A percentile compares a stretch with the other conserved stretches of the same genome.
These are phyloP conservation scores for Aspergillus phoenicis DNA, from an alignment of 2,329 filamentous ascomycete genomes.

Conservation along the genomic window DNA sequence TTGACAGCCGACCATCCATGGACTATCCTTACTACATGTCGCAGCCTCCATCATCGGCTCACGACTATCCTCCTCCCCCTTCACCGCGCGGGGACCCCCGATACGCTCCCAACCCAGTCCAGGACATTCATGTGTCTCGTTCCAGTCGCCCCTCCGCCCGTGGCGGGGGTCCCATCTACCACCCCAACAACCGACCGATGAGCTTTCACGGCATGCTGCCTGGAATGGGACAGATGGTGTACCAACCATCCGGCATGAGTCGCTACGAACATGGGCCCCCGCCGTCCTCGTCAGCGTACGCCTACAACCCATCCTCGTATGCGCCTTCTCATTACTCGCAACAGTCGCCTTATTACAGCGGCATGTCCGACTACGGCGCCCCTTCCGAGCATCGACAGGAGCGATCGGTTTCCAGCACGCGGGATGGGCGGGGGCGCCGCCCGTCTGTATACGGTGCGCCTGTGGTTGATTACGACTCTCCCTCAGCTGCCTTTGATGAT, in stretches of 20 bases:
- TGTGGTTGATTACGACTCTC: conserved; percentile 36
- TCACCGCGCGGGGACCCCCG: conserved; percentile 29
- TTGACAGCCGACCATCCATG: conserved; percentile 33
- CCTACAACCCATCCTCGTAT: conserved; percentile 34
- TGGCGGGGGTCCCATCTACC: conserved; percentile 38
- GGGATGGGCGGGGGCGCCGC: conserved; percentile 36
- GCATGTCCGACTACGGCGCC: conserved; percentile 28
- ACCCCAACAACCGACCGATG: conserved; percentile 38
- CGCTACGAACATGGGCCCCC: conserved; percentile 42
- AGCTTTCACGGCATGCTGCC: conserved; percentile 43
- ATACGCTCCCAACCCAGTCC: conserved; percentile 31
- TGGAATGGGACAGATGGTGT: conserved; percentile 34
- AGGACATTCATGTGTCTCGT: conserved; percentile 37
- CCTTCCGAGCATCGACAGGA: conserved; percentile 36
- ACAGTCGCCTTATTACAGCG: conserved; percentile 30
- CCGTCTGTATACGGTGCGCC: conserved; percentile 39
- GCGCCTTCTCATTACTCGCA: conserved; percentile 36
- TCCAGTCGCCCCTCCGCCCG: conserved; percentile 32
- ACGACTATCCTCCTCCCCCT: conserved; percentile 37
- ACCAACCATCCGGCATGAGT: conserved; percentile 31
- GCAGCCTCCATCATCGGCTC: conserved; percentile 26
- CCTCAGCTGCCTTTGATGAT: conserved; percentile 28
- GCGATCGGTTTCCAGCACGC: conserved; percentile 37
- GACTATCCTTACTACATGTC: conserved; percentile 37
- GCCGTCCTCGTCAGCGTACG: conserved; percentile 41